A percentile compares a stretch with the other conserved stretches of the same genome.
These are phyloP conservation scores for Chlamydomonas asymmetrica DNA, from an alignment of 139 green algal species.

Conservation along the genomic window DNA sequence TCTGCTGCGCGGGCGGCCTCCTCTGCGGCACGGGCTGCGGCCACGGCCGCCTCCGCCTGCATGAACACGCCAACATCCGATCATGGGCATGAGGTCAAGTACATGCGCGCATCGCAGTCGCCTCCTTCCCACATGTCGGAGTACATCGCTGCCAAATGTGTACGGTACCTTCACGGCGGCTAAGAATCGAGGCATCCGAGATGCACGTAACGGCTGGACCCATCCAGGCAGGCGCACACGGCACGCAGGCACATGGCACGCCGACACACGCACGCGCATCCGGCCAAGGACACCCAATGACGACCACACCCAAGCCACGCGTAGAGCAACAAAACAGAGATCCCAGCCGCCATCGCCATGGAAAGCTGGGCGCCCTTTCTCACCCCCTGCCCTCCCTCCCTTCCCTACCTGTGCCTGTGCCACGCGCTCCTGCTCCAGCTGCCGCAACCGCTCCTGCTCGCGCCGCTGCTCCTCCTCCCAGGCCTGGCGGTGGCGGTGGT, in stretches of 20 bases:
- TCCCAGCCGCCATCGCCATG: not conserved
- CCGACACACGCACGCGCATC: too few species aligned
- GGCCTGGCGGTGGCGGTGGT: slow-evolving; percentile 16
- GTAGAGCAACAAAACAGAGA: too few species aligned
- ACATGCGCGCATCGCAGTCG: too few species aligned
- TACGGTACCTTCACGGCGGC: not conserved
- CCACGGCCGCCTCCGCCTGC: slow-evolving; percentile 10
- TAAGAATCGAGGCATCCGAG: too few species aligned
- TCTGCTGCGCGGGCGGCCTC: slow-evolving; percentile 16
- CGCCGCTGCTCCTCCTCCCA: slow-evolving; percentile 44
- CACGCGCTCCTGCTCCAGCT: slow-evolving; percentile 14
- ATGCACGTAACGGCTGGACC: slow-evolving; percentile 7
- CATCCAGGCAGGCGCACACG: too few species aligned
- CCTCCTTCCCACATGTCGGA: too few species aligned
- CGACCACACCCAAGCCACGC: not conserved
- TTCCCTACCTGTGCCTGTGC: slow-evolving; percentile 11
- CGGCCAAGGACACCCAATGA: too few species aligned
- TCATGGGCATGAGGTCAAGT: too few species aligned
- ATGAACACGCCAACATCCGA: slow-evolving; percentile 1
- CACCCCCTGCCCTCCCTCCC: not conserved
- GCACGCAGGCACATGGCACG: too few species aligned
- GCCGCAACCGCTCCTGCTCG: slow-evolving; percentile 31
- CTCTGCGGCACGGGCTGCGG: slow-evolving; percentile 23
- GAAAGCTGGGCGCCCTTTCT: not conserved
- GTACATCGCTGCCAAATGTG: not conserved